Evolutionary conservation across 371 early-diverging fungal species (phyloP).

Genomic region (Nematocida sp.): DNA sequence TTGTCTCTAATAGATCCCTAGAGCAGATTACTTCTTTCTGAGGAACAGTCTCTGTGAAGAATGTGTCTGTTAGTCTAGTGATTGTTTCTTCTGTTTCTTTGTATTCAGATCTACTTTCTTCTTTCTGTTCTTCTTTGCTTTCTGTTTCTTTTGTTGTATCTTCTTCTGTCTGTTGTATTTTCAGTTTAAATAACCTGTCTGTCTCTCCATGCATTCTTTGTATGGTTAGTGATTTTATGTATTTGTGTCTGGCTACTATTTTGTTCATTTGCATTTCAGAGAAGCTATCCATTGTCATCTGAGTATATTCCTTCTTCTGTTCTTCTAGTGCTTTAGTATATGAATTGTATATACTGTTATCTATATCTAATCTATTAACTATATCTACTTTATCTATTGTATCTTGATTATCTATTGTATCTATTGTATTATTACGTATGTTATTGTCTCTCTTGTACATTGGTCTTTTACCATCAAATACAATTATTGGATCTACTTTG

Average conservation of each 20-base stretch:
- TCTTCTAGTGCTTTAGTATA: background rate
- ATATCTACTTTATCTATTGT: too few species aligned
- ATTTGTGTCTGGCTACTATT: conserved; percentile 25
- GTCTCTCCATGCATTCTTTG: conserved; percentile 44
- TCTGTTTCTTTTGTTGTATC: background rate
- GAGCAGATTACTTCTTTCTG: too few species aligned
- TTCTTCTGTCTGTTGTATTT: background rate
- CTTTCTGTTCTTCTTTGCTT: background rate
- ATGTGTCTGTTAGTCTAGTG: too few species aligned
- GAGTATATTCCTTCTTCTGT: too few species aligned
- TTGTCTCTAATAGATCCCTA: too few species aligned
- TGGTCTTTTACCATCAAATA: conserved; percentile 44
- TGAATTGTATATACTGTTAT: background rate
- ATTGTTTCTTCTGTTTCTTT: conserved; percentile 9
- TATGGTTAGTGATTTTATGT: background rate
- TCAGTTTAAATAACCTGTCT: conserved; percentile 4
- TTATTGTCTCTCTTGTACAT: conserved; percentile 23
- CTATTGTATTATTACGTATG: background rate
- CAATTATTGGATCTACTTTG: conserved; percentile 42
- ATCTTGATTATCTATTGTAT: background rate
- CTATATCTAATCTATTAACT: too few species aligned
- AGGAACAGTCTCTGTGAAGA: too few species aligned
- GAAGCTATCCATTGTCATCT: conserved; percentile 1
- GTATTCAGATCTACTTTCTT: background rate
- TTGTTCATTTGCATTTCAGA: conserved; percentile 27